phyloP scores from a whole-genome alignment of 1,284 basidiomycete species.

The Malassezia globosa region DNA sequence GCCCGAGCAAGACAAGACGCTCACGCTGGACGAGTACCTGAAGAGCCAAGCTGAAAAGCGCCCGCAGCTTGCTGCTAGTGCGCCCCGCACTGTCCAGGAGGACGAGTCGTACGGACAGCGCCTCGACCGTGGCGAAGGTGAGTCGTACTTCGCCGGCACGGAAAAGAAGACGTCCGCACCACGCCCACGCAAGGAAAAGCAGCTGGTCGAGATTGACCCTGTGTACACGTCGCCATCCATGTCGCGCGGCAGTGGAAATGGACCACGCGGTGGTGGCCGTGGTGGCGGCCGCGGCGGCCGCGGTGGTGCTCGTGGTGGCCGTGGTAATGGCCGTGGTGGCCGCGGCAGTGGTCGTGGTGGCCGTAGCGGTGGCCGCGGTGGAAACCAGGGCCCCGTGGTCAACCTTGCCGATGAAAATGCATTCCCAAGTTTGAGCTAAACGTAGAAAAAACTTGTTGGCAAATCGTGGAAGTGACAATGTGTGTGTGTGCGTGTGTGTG shows the following conservation, averaged over 20 bases:
- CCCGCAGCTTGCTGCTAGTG: slow-evolving; percentile 31
- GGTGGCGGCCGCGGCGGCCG: slow-evolving; percentile 18
- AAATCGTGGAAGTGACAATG: background rate
- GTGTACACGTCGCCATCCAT: slow-evolving; percentile 27
- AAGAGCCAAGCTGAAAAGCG: slow-evolving; percentile 56
- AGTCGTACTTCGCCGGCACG: slow-evolving; percentile 36
- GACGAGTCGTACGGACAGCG: slow-evolving; percentile 34
- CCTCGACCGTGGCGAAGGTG: slow-evolving; percentile 32
- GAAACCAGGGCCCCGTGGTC: slow-evolving; percentile 56
- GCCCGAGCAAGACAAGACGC: slow-evolving; percentile 88
- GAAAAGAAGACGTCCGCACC: slow-evolving; percentile 27
- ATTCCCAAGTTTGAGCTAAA: slow-evolving; percentile 27
- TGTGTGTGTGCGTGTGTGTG: too few species aligned
- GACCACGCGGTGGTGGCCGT: slow-evolving; percentile 14
- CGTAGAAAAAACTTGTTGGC: background rate
- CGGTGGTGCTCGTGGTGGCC: slow-evolving; percentile 26
- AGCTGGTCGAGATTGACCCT: slow-evolving; percentile 41
- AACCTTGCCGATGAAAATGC: slow-evolving; percentile 48
- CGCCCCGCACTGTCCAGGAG: slow-evolving; percentile 26
- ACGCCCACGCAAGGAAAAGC: slow-evolving; percentile 33
- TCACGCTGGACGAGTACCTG: slow-evolving; percentile 68
- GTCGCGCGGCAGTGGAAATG: slow-evolving; percentile 11
- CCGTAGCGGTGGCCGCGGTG: slow-evolving; percentile 50
- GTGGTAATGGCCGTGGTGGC: slow-evolving; percentile 25
- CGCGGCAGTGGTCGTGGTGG: slow-evolving; percentile 29